These are phyloP conservation scores for Ustilaginoidea virens DNA, from an alignment of 2,329 filamentous ascomycete species.

Conservation along the genomic window DNA sequence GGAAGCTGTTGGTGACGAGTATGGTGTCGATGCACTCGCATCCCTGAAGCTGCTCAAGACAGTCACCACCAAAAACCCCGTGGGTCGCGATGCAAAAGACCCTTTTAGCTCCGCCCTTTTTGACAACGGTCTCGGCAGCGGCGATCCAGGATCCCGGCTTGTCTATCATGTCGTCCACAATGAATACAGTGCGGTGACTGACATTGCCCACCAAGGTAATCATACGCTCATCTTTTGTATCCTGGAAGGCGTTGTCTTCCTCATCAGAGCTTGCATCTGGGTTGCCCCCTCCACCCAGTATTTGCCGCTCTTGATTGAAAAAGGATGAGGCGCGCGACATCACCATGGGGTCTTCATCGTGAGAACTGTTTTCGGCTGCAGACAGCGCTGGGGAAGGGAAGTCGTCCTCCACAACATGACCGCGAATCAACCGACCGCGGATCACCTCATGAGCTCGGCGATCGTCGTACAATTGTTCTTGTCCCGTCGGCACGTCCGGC, in stretches of 20 bases:
- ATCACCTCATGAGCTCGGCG: constrained; percentile 78
- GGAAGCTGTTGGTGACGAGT: constrained; percentile 94
- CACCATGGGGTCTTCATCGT: constrained; percentile 68
- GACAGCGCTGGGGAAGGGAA: constrained; percentile 66
- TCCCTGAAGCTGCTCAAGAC: constrained; percentile 74
- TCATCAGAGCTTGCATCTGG: constrained; percentile 75
- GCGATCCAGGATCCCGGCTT: constrained; percentile 95
- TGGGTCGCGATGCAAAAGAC: constrained; percentile 98
- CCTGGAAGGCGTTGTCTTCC: constrained; percentile 76
- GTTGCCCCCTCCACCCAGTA: constrained; percentile 71
- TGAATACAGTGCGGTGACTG: constrained; percentile 72
- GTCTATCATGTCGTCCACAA: constrained; percentile 98
- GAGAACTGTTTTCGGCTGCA: constrained; percentile 47
- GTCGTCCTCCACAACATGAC: constrained; percentile 90
- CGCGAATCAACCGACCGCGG: constrained; percentile 78
- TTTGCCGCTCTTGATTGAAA: constrained; percentile 53
- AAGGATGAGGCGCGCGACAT: constrained; percentile 68
- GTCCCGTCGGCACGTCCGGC: constrained; percentile 15
- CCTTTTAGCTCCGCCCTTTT: constrained; percentile 77
- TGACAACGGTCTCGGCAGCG: constrained; percentile 89
- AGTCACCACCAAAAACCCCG: constrained; percentile 82
- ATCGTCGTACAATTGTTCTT: constrained; percentile 50
- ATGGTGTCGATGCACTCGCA: constrained; percentile 91
- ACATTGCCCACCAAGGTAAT: constrained; percentile 97
- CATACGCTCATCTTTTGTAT: constrained; percentile 75